Evolutionary conservation across 2,329 filamentous ascomycete genomes (phyloP), one percentile per base, ranked within the genome.

Genomic region (Hortaea sp.): DNA sequence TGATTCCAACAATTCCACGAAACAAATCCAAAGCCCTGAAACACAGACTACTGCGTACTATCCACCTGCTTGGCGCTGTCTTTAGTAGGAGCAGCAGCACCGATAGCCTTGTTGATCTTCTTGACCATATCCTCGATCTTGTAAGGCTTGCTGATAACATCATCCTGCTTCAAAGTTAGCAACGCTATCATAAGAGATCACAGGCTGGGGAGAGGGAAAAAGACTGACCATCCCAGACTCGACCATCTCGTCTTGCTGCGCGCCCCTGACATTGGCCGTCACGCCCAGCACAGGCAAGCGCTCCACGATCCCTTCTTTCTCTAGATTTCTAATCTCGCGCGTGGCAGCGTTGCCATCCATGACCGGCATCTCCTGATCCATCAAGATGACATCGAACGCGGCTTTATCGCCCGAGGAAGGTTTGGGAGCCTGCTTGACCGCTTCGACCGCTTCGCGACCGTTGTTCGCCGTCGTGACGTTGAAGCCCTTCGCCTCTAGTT

Each of bases 361-460:
- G 6, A 62, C 44, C 0, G 62, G 62, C 62, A 64, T 64, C 20
- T 62, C 56, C 38, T 59, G 52, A 34, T 65, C 62, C 61, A 65
- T 64, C 2, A 64, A 50, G 1, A 64, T 52, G 31, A 61, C 51
- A 30, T 62, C 54, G 38, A 63, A 60, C 6, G 51, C 49, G 31
- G 42, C 37, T 2, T n/a, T 37, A 12, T 35, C 44, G 28, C 53
- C 45, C 6, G 40, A 40, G 6, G 49, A 50, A 1, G 50, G 43
- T 13, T 46, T 51, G 2, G 54, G 51, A 13, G 51, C 49, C 31
- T 45, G 30, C 20, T 61, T 37, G 2, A 60, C 50, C 11, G 48
- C 50, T 5, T 59, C 56, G 5, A 64, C 50, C 2, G 62, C 62
- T 49, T 63, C 61, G 38, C 53, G 51, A 13, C 62, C 62, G 40